Base-by-base conservation (phyloP, 176 grass and related monocot genomes). In the Chrysopogon serrulatus region DNA sequence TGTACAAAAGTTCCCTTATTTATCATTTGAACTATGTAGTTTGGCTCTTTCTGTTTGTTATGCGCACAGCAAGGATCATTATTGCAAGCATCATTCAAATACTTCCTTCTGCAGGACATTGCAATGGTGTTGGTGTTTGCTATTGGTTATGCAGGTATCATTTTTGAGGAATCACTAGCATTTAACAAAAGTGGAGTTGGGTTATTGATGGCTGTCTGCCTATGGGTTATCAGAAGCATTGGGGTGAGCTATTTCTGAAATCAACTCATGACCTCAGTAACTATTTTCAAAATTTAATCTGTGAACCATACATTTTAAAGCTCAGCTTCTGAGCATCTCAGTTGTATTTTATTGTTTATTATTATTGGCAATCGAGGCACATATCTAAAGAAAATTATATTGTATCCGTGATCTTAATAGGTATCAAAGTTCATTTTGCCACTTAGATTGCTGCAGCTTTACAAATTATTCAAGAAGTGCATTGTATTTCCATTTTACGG, bases 181-280 rank as follows among this genome's bases (percentile, higher is more conserved):
- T 98, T 98, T 83, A 95, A 95, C 77, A 98, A 98, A 92, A 98
- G 93, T 60, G 96, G 96, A 65, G 91, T 98, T 63, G 96, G 84
- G 67, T 90, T 98, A 70, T 49, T 98, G 79, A 95, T 95, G 96
- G 96, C 96, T 82, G 96, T 90, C 83, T 92, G 87, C 84, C 88
- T 98, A 77, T 95, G 96, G 96, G 80, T 98, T 86, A 90, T 98
- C 67, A 89, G 96, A 91, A 93, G 96, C 87, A 98, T 98, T 13
- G 96, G 96, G 86, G 96, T 98, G 82, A 93, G 79, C 62, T 80
- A 89, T 47, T 66, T 59, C 15, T 31, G 32, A 43, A 65, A n/a
- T 60, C 14, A 14, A 26, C 28, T 85, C 10, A 44, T 31, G 61
- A 40, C 10, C 36, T 84, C 10, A 54, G 13, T 23, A 79, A 2